phyloP scores from a whole-genome alignment of 768 basidiomycete genomes.

The Hygrophorus pudorinus region DNA sequence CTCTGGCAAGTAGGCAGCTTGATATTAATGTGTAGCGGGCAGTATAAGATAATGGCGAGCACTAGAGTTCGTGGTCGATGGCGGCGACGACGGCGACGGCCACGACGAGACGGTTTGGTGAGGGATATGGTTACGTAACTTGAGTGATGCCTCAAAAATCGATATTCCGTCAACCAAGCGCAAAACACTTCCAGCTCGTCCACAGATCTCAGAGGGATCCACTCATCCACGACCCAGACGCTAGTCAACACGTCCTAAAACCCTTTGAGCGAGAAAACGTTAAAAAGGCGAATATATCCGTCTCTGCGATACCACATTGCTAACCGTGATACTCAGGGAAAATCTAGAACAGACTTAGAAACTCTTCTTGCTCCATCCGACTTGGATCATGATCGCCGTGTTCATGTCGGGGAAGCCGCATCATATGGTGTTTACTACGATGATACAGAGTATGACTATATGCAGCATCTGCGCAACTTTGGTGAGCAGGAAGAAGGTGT shows the following conservation, averaged over 20 bases:
- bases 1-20: not conserved
- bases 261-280: constrained; percentile 63
- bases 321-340: constrained; percentile 42
- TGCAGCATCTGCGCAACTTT: constrained; percentile 85
- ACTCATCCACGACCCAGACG: constrained; percentile 87
- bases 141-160: constrained; percentile 65
- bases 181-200: constrained; percentile 93
- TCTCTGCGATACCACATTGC: constrained; percentile 8
- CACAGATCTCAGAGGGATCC: constrained; percentile 95
- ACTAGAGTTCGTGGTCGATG: constrained; percentile 19
- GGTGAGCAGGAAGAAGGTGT: constrained; percentile 73
- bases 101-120: constrained; percentile 5
- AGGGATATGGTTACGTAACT: constrained; percentile 9
- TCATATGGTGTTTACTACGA: constrained; percentile 90
- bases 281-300: constrained; percentile 40
- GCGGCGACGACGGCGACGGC: constrained; percentile 26
- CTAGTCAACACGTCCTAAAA: constrained; percentile 83
- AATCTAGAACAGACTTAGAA: constrained; percentile 77
- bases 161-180: constrained; percentile 82
- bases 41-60: constrained; percentile 13
- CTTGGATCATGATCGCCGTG: constrained; percentile 33
- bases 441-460: constrained; percentile 95
- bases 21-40: constrained; percentile 15
- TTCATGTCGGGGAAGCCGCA: constrained; percentile 78
- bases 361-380: constrained; percentile 37